Evolutionary conservation across 352 stramenopile genomes (phyloP).

Genomic region (Phytopythium litorale): DNA sequence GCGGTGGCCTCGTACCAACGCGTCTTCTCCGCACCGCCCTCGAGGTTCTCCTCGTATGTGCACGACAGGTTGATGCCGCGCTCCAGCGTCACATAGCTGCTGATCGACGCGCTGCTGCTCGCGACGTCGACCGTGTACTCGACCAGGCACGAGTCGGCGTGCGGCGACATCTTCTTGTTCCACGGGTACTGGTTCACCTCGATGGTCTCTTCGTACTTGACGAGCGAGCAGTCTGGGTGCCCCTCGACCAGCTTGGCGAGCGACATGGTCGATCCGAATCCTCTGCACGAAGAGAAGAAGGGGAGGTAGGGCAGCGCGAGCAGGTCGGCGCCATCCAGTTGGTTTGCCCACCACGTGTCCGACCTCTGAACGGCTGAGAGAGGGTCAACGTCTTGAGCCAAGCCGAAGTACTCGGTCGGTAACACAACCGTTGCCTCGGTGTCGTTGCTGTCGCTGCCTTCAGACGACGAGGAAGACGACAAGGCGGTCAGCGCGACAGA

Average conservation of each 20-base stretch:
- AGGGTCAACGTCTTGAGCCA: slow-evolving; percentile 42
- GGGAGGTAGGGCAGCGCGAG: slow-evolving; percentile 94
- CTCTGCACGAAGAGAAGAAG: slow-evolving; percentile 95
- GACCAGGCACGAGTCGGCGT: slow-evolving; percentile 80
- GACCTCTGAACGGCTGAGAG: slow-evolving; percentile 35
- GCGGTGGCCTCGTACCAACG: slow-evolving; percentile 87
- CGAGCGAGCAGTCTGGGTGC: slow-evolving; percentile 90
- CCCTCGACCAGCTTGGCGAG: slow-evolving; percentile 93
- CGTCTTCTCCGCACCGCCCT: slow-evolving; percentile 63
- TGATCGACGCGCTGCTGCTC: slow-evolving; percentile 6
- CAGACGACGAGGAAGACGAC: slow-evolving; percentile 8
- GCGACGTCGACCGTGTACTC: slow-evolving; percentile 38
- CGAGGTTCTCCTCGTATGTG: slow-evolving; percentile 86
- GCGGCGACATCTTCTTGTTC: slow-evolving; percentile 75
- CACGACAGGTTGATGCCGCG: slow-evolving; percentile 88
- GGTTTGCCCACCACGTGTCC: slow-evolving; percentile 74
- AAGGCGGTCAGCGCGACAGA: slow-evolving; percentile 5
- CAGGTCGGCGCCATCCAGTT: slow-evolving; percentile 57
- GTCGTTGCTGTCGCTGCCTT: slow-evolving; percentile 9
- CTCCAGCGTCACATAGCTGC: slow-evolving; percentile 21
- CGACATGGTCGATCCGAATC: slow-evolving; percentile 93
- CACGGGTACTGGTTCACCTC: slow-evolving; percentile 91
- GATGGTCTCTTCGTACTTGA: slow-evolving; percentile 86
- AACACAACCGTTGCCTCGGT: slow-evolving; percentile 21
- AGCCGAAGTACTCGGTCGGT: slow-evolving; percentile 51